Conservation (phyloP, 1,284 basidiomycete species). For the Rhodotorula sp. region DNA sequence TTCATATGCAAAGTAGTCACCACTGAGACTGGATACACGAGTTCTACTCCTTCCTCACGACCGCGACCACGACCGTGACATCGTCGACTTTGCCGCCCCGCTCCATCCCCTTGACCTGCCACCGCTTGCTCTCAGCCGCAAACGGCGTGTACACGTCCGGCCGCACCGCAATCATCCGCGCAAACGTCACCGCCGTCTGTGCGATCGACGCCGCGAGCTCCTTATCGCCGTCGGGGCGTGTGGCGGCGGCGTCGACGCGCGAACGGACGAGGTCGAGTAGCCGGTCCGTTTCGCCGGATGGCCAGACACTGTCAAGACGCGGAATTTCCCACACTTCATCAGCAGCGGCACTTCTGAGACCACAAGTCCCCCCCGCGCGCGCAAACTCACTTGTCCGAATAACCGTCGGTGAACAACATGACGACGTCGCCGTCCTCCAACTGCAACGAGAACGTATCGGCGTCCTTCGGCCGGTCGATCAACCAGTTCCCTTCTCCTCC, state of each 20-base stretch:
- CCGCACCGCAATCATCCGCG: constrained; percentile 65
- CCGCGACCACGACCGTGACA: constrained; percentile 43
- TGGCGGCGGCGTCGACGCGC: constrained; percentile 40
- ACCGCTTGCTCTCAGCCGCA: constrained; percentile 46
- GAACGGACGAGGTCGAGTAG: constrained; percentile 66
- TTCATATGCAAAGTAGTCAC: too few relatives aligned
- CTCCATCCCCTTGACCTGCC: constrained; percentile 41
- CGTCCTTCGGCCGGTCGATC: constrained; percentile 63
- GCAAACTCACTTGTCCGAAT: constrained; percentile 65
- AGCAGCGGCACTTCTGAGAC: constrained; percentile 42
- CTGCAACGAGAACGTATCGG: constrained; percentile 52
- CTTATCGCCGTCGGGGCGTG: constrained; percentile 25
- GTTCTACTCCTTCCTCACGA: constrained; percentile 13
- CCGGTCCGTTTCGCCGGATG: constrained; percentile 59
- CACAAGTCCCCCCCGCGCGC: constrained; percentile 57
- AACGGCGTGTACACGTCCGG: constrained; percentile 63
- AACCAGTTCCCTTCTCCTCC: constrained; percentile 66
- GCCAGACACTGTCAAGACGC: constrained; percentile 11
- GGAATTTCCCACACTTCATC: too few relatives aligned
- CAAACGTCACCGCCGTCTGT: constrained; percentile 67
- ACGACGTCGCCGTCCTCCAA: constrained; percentile 48
- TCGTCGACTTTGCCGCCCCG: constrained; percentile 52
- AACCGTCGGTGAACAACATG: constrained; percentile 69
- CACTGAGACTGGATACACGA: too few relatives aligned
- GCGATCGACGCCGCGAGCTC: constrained; percentile 66